Evolutionary conservation across 202 grass and related monocot species (phyloP).

Genomic region (Eragrostis tef): DNA sequence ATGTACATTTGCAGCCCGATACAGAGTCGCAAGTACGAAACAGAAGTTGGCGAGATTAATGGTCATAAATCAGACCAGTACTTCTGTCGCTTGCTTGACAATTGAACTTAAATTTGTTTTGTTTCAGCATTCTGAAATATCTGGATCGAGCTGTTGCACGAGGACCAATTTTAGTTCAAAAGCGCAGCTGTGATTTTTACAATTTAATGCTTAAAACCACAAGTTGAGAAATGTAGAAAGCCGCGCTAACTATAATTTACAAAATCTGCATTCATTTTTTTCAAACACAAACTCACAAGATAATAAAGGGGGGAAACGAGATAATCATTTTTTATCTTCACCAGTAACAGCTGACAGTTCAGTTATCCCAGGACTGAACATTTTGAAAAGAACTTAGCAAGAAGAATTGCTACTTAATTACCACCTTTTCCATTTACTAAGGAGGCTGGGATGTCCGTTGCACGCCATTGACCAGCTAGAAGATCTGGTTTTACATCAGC

Average conservation of each 20-base stretch:
- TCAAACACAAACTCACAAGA: no score
- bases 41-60: not conserved
- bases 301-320: no score
- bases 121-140: not conserved
- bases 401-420: not conserved
- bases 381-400: not conserved
- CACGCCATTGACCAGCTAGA: slow-evolving; percentile 3
- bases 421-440: not conserved
- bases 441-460: not conserved
- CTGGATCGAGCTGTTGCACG: no score
- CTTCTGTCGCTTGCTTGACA: not conserved
- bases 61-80: not conserved
- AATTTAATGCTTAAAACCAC: no score
- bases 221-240: no score
- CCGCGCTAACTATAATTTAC: no score
- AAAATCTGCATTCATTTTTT: no score
- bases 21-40: not conserved
- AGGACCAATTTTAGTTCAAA: no score
- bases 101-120: not conserved
- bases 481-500: slow-evolving; percentile 8
- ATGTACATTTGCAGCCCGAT: not conserved
- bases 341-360: no score
- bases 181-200: no score
- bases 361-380: not conserved
- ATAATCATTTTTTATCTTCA: no score